Evolutionary conservation across 1,284 basidiomycete genomes (phyloP), one percentile per base, ranked within the genome.

Genomic region (Takashimella tepidaria): DNA sequence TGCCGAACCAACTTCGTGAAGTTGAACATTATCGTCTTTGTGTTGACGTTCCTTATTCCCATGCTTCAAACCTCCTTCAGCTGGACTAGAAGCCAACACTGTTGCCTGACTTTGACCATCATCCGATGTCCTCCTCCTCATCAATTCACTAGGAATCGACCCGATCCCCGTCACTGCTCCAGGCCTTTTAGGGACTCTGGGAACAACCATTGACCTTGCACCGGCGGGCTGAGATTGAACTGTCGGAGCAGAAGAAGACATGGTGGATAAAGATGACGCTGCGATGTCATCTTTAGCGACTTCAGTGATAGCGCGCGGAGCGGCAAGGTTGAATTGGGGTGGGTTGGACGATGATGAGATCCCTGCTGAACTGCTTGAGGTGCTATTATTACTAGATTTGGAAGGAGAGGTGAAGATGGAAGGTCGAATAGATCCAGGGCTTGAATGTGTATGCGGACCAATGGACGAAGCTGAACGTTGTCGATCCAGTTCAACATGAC

Each of bases 101-200:
- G n/a, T n/a, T n/a, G n/a, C n/a, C n/a, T n/a, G n/a, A n/a, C n/a
- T n/a, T n/a, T n/a, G n/a, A n/a, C n/a, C n/a, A n/a, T n/a, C n/a
- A n/a, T n/a, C n/a, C n/a, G n/a, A n/a, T n/a, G n/a, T n/a, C n/a
- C n/a, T n/a, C n/a, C n/a, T n/a, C n/a, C n/a, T n/a, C n/a, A n/a
- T n/a, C n/a, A n/a, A n/a, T n/a, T n/a, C n/a, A n/a, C 31, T 16
- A 37, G 31, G 16, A 16, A 8, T 37, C 31, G 31, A 37, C 10
- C 31, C 67, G 13, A 74, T 59, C 10, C 62, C 59, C 1, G 67
- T 69, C 11, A 69, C 63, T 40, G 70, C 63, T 13, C 72, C 73
- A 2, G 73, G 68, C 20, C 73, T 60, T 51, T 70, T 71, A 5
- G 65, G 66, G 13, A 75, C 63, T 21, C 67, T 25, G 8, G 73